Conservation (phyloP, 2,329 filamentous ascomycete species). For the Talaromyces funiculosus region DNA sequence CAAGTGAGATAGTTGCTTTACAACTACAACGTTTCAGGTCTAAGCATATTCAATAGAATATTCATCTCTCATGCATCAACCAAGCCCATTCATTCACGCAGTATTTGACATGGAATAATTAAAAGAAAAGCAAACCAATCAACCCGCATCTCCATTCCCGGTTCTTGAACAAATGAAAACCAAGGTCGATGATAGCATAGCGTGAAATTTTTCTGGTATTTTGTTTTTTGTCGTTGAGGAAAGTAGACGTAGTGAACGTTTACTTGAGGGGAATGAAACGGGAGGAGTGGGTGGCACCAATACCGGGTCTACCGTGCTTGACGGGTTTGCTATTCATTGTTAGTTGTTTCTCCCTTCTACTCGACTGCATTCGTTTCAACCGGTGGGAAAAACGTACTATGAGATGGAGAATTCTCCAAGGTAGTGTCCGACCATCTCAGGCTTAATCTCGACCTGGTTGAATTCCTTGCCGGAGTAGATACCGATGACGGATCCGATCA, state of each 20-base stretch:
- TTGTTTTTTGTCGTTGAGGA: constrained; percentile 9
- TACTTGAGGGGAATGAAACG: constrained; percentile 99
- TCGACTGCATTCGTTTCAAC: no score
- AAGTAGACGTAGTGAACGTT: constrained; percentile 32
- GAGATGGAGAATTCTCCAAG: constrained; percentile 99
- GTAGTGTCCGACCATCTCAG: constrained; percentile 99
- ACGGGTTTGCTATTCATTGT: constrained; percentile 79
- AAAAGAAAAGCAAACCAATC: constrained; percentile 7
- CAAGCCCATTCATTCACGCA: constrained; percentile 14
- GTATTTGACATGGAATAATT: constrained; percentile 15
- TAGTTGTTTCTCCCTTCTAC: constrained; percentile 35
- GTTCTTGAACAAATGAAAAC: constrained; percentile 15
- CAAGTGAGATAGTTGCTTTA: background rate
- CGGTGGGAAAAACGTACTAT: constrained; percentile 68
- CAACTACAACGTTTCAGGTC: no score
- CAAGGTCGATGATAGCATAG: constrained; percentile 12
- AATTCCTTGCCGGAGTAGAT: constrained; percentile 99
- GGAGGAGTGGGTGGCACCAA: constrained; percentile 99
- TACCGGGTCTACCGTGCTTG: constrained; percentile 99
- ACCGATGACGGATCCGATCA: constrained; percentile 97
- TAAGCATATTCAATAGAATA: no score
- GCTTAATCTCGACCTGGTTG: constrained; percentile 99
- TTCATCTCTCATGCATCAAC: constrained; percentile 10
- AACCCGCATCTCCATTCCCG: constrained; percentile 11
- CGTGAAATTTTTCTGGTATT: constrained; percentile 9